Base-by-base conservation (phyloP, 75 land plant genomes). In the Selaginella tamariscina region DNA sequence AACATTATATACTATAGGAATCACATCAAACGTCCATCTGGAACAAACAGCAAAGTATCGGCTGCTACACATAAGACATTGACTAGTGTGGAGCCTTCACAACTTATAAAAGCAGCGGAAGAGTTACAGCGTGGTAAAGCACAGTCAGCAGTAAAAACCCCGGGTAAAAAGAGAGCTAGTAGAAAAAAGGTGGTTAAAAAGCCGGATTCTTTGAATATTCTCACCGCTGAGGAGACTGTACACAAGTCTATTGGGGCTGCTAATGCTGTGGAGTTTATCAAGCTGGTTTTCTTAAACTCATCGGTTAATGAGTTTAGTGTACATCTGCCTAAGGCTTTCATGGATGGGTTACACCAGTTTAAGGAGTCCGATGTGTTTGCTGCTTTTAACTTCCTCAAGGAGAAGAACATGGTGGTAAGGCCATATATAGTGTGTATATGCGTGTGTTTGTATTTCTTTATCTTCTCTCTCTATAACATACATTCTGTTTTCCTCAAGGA, bases 201-300 rank as follows among this genome's bases (percentile, higher is more conserved):
- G 55, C 71, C 75, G 56, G 67, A 68, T 24, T 64, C 65, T 32
- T 66, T 71, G 31, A 69, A 71, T 29, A 76, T 73, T 32, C 22
- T 30, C 8, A 79, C 39, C 33, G 65, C 71, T 27, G 71, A 59
- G 32, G 79, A 77, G 30, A 30, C 65, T 64, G 84, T 80, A 31
- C 70, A 66, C 27, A 75, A 78, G 62, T 95, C 99, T 64, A 32
- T 91, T 67, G 87, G 89, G 55, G 82, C 84, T 73, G 86, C 97
- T 18, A 86, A 79, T 78, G 99, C 99, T 21, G 80, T 88, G 27
- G 99, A 95, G 84, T 84, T 91, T 21, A 80, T 87, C 63, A 95
- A 95, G 65, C 76, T 95, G 54, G 82, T 88, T 24, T 84, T 90
- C 27, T 63, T 95, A 33, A 91, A 81, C 66, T 76, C 77, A 21